These are phyloP conservation scores for Coemansia sp. DNA, from an alignment of 192 early-diverging fungal genomes.

Conservation along the genomic window DNA sequence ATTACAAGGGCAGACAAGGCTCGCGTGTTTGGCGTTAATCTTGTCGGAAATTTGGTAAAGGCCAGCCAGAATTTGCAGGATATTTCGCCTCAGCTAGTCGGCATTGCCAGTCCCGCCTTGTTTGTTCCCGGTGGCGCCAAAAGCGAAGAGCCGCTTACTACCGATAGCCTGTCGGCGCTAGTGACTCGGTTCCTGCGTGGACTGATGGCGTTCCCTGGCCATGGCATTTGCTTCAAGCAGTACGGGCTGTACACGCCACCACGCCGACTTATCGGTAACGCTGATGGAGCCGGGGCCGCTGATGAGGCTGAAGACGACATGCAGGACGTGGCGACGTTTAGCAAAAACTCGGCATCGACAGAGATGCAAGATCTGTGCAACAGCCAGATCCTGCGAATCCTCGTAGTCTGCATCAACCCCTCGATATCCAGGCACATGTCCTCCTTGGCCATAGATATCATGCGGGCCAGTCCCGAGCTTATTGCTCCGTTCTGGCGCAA, in stretches of 20 bases:
- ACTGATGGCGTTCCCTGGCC: slow-evolving; percentile 45
- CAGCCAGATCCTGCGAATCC: slow-evolving; percentile 43
- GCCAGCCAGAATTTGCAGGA: slow-evolving; percentile 13
- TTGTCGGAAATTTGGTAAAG: slow-evolving; percentile 35
- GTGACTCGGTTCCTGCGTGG: slow-evolving; percentile 42
- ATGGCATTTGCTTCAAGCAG: slow-evolving; percentile 49
- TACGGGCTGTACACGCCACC: slow-evolving; percentile 46
- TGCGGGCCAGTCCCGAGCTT: slow-evolving; percentile 47
- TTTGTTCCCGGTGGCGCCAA: slow-evolving; percentile 17
- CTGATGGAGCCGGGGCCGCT: background rate
- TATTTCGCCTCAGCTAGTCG: slow-evolving; percentile 16
- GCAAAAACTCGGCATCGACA: slow-evolving; percentile 5
- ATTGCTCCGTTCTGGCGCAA: slow-evolving; percentile 51
- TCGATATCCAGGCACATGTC: slow-evolving; percentile 23
- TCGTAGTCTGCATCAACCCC: slow-evolving; percentile 31
- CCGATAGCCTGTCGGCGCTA: slow-evolving; percentile 34
- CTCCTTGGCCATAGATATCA: slow-evolving; percentile 31
- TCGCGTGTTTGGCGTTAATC: slow-evolving; percentile 25
- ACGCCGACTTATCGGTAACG: background rate
- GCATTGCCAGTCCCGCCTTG: slow-evolving; percentile 10
- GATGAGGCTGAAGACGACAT: background rate
- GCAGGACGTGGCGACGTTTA: slow-evolving; percentile 24
- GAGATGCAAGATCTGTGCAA: slow-evolving; percentile 41
- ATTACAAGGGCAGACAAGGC: slow-evolving; percentile 29
- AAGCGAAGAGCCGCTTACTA: background rate